phyloP scores from a whole-genome alignment of 2,329 filamentous ascomycete genomes.

The Calonectria fujianensis region DNA sequence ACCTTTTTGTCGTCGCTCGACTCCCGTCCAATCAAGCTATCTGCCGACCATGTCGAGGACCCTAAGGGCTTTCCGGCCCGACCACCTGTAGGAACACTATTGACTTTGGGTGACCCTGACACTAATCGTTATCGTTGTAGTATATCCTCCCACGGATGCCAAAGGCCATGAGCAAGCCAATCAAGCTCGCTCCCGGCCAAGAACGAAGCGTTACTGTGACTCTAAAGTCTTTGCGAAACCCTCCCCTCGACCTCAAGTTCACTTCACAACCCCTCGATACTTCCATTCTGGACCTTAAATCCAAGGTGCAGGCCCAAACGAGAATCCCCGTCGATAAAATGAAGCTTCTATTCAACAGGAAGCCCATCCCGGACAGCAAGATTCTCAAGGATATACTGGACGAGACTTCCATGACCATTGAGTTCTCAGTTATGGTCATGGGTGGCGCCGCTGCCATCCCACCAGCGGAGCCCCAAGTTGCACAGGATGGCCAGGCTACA shows the following conservation, averaged over 20 bases:
- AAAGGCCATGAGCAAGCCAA: constrained; percentile 71
- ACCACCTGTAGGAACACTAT: constrained; percentile 76
- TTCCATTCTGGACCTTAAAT: constrained; percentile 87
- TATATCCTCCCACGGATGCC: constrained; percentile 83
- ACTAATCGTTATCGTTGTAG: constrained; percentile 62
- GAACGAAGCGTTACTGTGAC: constrained; percentile 74
- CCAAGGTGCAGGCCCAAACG: constrained; percentile 77
- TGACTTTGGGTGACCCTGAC: constrained; percentile 17
- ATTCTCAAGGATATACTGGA: constrained; percentile 83
- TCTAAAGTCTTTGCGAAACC: constrained; percentile 87
- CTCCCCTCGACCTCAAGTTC: constrained; percentile 80
- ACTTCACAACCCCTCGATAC: constrained; percentile 78
- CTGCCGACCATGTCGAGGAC: constrained; percentile 93
- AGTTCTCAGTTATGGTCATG: constrained; percentile 92
- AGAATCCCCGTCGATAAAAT: constrained; percentile 84
- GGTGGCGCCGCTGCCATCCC: constrained; percentile 75
- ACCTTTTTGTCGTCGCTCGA: constrained; percentile 88
- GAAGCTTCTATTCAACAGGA: constrained; percentile 90
- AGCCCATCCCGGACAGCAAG: constrained; percentile 87
- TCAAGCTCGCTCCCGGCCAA: constrained; percentile 69
- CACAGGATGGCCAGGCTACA: constrained; percentile 52
- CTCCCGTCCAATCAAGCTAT: constrained; percentile 85
- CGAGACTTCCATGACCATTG: constrained; percentile 71
- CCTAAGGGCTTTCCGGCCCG: constrained; percentile 85
- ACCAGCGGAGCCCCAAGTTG: constrained; percentile 63